Evolutionary conservation across 2,329 filamentous ascomycete species (phyloP), one percentile per base, ranked within the genome.

Genomic region (Alternaria ethzedia): DNA sequence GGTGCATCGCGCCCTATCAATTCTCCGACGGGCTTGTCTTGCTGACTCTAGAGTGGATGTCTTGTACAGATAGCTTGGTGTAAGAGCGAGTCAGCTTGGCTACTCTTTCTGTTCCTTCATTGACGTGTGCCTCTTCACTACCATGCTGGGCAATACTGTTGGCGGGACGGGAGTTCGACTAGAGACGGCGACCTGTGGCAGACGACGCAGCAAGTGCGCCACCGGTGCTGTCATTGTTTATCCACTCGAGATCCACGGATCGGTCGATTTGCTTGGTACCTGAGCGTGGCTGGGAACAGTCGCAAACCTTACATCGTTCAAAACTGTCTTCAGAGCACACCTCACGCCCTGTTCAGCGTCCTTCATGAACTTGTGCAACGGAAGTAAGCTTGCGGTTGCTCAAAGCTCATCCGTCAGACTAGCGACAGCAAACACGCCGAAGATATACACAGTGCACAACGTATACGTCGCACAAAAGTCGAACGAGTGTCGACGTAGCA

Each of bases 1-100:
- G 59, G 63, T 59, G 52, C 58, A 50, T 63, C 54, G 23, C 44
- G 57, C 61, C 64, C 68, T 71, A 70, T 71, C 69, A 58, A 62
- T 58, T 58, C 64, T 57, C 56, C 62, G 49, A 26, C 51, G 44
- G 32, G 46, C 51, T 21, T 58, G 54, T 32, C 43, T 45, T 57
- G 44, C 41, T 57, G 23, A 43, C 47, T 47, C 23, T 44, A 32
- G 12, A 36, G 23, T 52, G 15, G 12, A 47, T 25, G 36, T 59
- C 36, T 20, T 60, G n/a, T n/a, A n/a, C n/a, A n/a, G n/a, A n/a
- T n/a, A n/a, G n/a, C 57, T 55, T 61, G 25, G 51, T 45, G 47
- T 23, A 17, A 43, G 52, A 49, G 41, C 55, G 32, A 57, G 51
- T 57, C 46, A 56, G 17, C 17, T 44, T 59, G 54, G 47, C 47